Evolutionary conservation across 305 asterid genomes (phyloP), one percentile per base, ranked within the genome.

Genomic region (Euphrasia arctica): DNA sequence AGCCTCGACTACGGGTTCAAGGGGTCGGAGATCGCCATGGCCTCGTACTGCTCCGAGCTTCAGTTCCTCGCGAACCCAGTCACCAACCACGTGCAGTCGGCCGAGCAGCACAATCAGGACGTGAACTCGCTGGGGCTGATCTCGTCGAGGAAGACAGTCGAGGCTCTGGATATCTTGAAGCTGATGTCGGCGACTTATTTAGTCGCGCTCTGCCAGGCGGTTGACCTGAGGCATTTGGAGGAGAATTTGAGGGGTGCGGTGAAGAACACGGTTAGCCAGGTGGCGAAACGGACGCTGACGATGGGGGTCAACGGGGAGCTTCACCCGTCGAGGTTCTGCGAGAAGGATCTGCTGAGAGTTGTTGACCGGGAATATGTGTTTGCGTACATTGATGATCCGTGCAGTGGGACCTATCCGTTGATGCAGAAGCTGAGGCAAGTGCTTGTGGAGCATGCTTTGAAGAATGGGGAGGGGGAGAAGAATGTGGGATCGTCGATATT

Each of bases 91-190:
- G 95, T 87, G 15, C 88, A 87, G 34, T 85, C 92, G 22, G 95
- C 95, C 0, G 95, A 87, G 81, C 95, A 87, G 41, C 95, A 87
- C 47, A 87, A 87, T 73, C 95, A 87, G 50, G 95, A 87, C 10
- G 95, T 87, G 4, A 87, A 87, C 72, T 87, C 95, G 2, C 62
- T 87, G 42, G 95, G 95, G 0, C 57, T 87, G 57, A 87, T 87
- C 72, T 87, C 95, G 3, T 79, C 95, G 0, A 63, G 95, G 27
- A 85, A 87, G 10, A 87, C 95, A 0, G 82, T 78, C 0, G 95
- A 87, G 54, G 95, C 95, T 0, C 63, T 86, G 8, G 96, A 89
- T 18, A 86, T 89, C 5, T 62, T 88, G 27, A 89, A 84, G 36
- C 84, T 86, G 60, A 86, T 89, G 96, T 83, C 81, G 0, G 77